Percentiles rank a stretch among this genome's conserved stretches.
Evolutionary conservation across 202 grass and related monocot genomes (phyloP).

Genomic region (Carex arenaria): DNA sequence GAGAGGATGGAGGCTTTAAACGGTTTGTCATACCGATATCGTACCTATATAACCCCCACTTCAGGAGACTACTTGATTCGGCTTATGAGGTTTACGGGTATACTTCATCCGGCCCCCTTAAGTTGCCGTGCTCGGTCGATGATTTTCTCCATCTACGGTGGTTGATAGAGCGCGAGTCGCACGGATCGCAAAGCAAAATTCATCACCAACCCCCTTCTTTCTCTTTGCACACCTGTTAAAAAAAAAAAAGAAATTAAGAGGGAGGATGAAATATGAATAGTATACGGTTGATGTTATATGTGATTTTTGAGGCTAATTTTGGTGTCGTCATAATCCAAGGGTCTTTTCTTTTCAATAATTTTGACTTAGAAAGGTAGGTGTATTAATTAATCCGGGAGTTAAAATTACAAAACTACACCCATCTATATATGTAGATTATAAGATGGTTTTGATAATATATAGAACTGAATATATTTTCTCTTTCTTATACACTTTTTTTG

Average conservation of each 20-base stretch:
- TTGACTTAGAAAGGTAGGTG: conserved; percentile 16
- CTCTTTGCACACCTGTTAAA: conserved; percentile 16
- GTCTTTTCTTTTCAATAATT: conserved; percentile 15
- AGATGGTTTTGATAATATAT: conserved; percentile 16
- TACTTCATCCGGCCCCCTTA: conserved; percentile 51
- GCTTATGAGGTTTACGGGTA: conserved; percentile 77
- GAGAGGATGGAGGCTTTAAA: conserved; percentile 29
- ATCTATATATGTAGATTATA: conserved; percentile 18
- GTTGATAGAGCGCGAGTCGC: conserved; percentile 53
- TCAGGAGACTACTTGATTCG: conserved; percentile 58
- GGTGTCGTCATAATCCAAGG: not conserved
- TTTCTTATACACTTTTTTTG: not conserved
- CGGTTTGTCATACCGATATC: conserved; percentile 90
- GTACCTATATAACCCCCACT: conserved; percentile 79
- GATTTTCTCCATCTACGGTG: conserved; percentile 79
- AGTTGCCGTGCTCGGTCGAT: conserved; percentile 83
- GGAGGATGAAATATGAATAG: not conserved
- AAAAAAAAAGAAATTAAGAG: not conserved
- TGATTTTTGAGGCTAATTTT: conserved; percentile 1
- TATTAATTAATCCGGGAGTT: not conserved
- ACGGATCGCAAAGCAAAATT: not conserved
- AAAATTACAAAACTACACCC: conserved; percentile 20
- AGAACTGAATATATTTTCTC: not conserved
- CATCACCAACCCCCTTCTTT: conserved; percentile 28
- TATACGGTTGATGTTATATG: not conserved